phyloP scores from a whole-genome alignment of 805 yeast genomes.

The Ogataea naganishii region DNA sequence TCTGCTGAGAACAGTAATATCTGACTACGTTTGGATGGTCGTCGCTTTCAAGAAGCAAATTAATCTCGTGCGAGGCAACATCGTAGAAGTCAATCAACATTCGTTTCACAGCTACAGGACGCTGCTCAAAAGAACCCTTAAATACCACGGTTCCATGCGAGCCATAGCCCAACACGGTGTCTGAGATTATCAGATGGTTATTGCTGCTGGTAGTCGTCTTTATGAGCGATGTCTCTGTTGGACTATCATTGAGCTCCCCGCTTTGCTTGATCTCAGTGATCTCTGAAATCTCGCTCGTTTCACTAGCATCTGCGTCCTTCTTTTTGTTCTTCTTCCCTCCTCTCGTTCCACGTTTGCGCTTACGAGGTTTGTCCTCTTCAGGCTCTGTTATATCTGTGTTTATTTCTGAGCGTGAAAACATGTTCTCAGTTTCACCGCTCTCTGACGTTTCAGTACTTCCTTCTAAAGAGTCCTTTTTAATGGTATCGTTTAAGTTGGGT shows the following conservation, averaged over 20 bases:
- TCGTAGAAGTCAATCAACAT: conserved; percentile 92
- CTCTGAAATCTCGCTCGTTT: conserved; percentile 2
- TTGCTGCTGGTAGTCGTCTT: conserved; percentile 7
- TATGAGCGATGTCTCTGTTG: neutral
- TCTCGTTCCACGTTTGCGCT: conserved; percentile 75
- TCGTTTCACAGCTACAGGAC: conserved; percentile 94
- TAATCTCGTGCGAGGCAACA: conserved; percentile 87
- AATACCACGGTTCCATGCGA: conserved; percentile 95
- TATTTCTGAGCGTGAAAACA: conserved; percentile 1
- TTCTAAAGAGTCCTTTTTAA: no score
- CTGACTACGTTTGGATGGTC: conserved; percentile 94
- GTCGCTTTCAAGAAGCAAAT: conserved; percentile 83
- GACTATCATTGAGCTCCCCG: conserved; percentile 1
- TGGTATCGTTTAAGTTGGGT: no score
- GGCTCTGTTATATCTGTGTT: conserved; percentile 20
- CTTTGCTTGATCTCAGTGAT: conserved; percentile 11
- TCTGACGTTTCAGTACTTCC: no score
- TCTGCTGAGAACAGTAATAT: conserved; percentile 87
- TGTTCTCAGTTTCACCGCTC: no score
- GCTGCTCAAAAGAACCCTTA: conserved; percentile 79
- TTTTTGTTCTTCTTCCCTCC: conserved; percentile 64
- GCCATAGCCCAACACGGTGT: conserved; percentile 84
- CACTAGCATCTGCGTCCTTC: conserved; percentile 11
- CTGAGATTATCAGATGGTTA: conserved; percentile 52
- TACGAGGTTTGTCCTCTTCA: conserved; percentile 33